Percentiles rank a stretch among this genome's conserved stretches.
Evolutionary conservation across 2,329 filamentous ascomycete species (phyloP).

Genomic region (Trichoderma breve): DNA sequence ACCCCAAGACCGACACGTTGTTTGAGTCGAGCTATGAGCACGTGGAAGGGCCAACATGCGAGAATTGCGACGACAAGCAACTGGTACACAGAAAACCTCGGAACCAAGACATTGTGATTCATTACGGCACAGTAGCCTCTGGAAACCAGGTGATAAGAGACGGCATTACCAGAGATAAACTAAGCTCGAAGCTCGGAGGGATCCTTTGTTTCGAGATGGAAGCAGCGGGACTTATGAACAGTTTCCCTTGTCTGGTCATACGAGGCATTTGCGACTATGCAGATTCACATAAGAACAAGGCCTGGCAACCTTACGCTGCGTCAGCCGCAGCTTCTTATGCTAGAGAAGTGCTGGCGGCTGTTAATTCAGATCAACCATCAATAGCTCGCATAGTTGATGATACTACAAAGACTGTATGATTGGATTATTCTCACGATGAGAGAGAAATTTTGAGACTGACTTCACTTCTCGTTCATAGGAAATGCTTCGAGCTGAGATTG

Average conservation of each 20-base stretch:
- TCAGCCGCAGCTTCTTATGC: neutral
- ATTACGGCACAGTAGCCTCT: neutral
- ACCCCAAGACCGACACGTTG: neutral
- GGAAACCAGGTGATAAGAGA: neutral
- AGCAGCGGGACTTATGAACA: neutral
- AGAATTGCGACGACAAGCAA: neutral
- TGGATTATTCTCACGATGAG: neutral
- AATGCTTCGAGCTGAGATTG: neutral
- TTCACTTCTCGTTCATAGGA: neutral
- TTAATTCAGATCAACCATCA: neutral
- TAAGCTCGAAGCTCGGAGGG: neutral
- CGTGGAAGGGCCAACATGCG: neutral
- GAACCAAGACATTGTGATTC: neutral
- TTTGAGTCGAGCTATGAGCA: neutral
- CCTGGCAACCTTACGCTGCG: neutral
- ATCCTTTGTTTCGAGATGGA: neutral
- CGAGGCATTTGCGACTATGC: neutral
- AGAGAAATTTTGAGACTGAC: neutral
- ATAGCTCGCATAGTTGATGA: neutral
- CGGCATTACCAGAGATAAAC: neutral
- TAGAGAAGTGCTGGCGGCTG: neutral
- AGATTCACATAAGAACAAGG: neutral
- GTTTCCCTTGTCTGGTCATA: neutral
- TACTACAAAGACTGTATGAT: neutral
- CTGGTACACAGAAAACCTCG: neutral